These are phyloP conservation scores for Solanum ossicruentum DNA, from an alignment of 257 asterid species.

Conservation along the genomic window DNA sequence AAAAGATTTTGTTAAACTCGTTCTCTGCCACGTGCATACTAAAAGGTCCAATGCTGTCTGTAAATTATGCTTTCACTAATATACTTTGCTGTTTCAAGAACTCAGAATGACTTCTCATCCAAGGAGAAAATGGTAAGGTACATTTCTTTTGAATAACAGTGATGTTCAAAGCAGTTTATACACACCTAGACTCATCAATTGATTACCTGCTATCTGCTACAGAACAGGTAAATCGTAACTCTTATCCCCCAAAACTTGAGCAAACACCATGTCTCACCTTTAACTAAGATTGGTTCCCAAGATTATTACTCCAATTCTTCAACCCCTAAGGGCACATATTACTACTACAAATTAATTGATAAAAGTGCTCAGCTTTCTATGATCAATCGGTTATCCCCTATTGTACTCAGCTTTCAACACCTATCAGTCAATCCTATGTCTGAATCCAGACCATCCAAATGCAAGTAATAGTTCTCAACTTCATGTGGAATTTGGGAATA, in stretches of 20 bases:
- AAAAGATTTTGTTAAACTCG: neutral
- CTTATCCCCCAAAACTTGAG: neutral
- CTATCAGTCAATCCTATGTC: neutral
- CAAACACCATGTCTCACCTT: neutral
- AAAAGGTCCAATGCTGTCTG: neutral
- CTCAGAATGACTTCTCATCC: neutral
- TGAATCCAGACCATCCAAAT: neutral
- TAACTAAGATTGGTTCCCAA: neutral
- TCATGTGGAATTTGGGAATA: neutral
- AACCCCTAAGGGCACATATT: neutral
- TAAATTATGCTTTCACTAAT: neutral
- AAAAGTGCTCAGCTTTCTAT: neutral
- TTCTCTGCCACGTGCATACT: neutral
- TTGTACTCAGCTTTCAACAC: neutral
- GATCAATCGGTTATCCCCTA: neutral
- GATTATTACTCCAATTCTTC: neutral
- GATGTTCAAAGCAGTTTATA: neutral
- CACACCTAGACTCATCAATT: neutral
- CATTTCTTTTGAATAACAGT: neutral
- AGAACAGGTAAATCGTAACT: neutral
- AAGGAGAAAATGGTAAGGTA: neutral
- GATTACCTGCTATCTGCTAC: neutral
- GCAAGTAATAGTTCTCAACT: neutral
- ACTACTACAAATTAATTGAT: neutral
- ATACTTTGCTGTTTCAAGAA: neutral